Percentiles rank a stretch among this genome's conserved stretches.
Evolutionary conservation across 1,284 basidiomycete genomes (phyloP).

Genomic region (Moesziomyces sp.): DNA sequence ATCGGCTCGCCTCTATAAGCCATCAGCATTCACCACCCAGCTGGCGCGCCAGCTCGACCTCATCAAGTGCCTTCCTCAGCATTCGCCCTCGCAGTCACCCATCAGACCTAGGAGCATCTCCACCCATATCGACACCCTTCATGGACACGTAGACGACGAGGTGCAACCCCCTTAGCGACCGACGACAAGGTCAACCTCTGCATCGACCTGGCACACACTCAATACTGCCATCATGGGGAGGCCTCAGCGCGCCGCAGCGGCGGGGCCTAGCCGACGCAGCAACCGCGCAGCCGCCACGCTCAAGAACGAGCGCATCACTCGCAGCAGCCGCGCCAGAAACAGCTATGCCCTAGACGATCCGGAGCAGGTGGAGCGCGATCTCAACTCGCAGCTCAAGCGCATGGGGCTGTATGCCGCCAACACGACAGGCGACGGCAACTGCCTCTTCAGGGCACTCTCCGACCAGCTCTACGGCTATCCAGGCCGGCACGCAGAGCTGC

Average conservation of each 20-base stretch:
- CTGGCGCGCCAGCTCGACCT: no score
- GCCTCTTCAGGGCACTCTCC: constrained; percentile 67
- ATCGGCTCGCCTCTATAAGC: no score
- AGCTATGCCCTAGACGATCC: constrained; percentile 59
- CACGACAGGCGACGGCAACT: constrained; percentile 66
- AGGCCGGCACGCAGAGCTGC: constrained; percentile 76
- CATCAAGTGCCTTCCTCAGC: no score
- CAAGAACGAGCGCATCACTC: constrained; percentile 50
- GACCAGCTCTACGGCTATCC: constrained; percentile 80
- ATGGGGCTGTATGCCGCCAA: constrained; percentile 66
- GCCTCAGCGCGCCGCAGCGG: constrained; percentile 32
- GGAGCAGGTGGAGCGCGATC: constrained; percentile 56
- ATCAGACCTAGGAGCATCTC: no score
- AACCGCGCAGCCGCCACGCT: constrained; percentile 32
- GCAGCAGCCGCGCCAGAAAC: constrained; percentile 42
- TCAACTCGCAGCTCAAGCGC: constrained; percentile 57
- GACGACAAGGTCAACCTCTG: no score
- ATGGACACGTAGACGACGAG: no score
- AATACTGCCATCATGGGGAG: constrained; percentile 22
- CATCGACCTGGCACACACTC: no score
- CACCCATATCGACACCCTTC: no score
- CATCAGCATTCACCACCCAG: no score
- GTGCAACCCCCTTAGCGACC: no score
- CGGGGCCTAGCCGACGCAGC: constrained; percentile 41
- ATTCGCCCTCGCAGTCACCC: no score